These are phyloP conservation scores for Botrytis sinoallii DNA, from an alignment of 2,329 filamentous ascomycete species.

Conservation along the genomic window DNA sequence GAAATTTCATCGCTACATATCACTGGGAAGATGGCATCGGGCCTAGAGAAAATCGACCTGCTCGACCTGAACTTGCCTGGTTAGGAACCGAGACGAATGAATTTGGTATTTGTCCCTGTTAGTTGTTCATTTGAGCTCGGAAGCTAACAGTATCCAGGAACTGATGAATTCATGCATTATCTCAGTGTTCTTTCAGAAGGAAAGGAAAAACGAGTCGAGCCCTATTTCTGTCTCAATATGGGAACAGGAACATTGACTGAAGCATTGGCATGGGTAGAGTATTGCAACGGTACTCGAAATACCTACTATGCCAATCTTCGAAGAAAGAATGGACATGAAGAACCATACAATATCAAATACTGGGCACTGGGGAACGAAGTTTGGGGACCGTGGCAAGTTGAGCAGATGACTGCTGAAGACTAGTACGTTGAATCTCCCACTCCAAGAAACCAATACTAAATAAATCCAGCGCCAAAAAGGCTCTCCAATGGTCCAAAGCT, in stretches of 20 bases:
- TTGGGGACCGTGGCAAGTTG: constrained; percentile 47
- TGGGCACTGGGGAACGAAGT: constrained; percentile 80
- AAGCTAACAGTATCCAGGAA: constrained; percentile 40
- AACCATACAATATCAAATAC: constrained; percentile 81
- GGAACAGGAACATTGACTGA: constrained; percentile 63
- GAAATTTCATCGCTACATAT: constrained; percentile 82
- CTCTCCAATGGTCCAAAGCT: constrained; percentile 57
- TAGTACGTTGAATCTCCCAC: constrained; percentile 37
- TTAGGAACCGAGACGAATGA: constrained; percentile 71
- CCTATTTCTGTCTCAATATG: constrained; percentile 78
- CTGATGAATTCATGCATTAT: constrained; percentile 84
- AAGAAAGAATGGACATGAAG: constrained; percentile 68
- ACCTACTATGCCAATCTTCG: constrained; percentile 81
- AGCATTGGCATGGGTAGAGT: constrained; percentile 75
- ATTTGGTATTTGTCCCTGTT: constrained; percentile 52
- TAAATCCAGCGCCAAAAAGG: constrained; percentile 44
- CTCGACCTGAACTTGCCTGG: constrained; percentile 71
- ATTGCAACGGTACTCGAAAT: constrained; percentile 76
- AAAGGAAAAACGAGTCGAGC: constrained; percentile 61
- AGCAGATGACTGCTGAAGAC: constrained; percentile 54
- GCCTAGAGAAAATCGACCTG: constrained; percentile 64
- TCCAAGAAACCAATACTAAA: background rate
- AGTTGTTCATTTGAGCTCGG: background rate
- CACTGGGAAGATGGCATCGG: constrained; percentile 83
- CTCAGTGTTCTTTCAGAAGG: constrained; percentile 66